A percentile compares a stretch with the other conserved stretches of the same genome.
These are phyloP conservation scores for Fusarium dimerum DNA, from an alignment of 2,329 filamentous ascomycete genomes.

Conservation along the genomic window DNA sequence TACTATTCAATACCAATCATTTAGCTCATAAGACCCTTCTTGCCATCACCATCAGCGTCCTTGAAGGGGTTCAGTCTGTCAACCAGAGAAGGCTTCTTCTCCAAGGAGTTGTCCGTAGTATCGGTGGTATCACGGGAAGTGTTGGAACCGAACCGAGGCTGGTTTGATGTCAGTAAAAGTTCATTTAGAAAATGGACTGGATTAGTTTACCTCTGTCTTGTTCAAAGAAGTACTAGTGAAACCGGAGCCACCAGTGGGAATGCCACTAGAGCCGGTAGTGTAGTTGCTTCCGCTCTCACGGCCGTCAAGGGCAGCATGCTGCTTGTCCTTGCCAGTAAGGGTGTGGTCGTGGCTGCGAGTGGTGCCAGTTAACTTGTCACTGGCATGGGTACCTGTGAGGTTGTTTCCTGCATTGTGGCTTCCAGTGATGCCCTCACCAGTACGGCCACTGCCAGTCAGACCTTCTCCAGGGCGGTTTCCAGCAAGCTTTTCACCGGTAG, in stretches of 20 bases:
- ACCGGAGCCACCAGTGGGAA: neutral
- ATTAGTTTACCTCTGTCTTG: neutral
- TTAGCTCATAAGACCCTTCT: conserved; percentile 23
- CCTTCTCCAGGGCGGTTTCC: neutral
- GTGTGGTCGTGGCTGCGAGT: neutral
- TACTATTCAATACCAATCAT: neutral
- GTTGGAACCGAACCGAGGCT: conserved; percentile 16
- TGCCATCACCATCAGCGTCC: conserved; percentile 25
- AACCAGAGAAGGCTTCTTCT: conserved; percentile 17
- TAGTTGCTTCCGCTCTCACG: neutral
- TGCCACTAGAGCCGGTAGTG: neutral
- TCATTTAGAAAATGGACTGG: neutral
- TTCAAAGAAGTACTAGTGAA: neutral
- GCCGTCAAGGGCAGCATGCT: neutral
- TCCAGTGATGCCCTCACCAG: too few species aligned
- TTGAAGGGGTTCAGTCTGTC: conserved; percentile 24
- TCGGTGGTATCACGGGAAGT: conserved; percentile 3
- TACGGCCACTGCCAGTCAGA: neutral
- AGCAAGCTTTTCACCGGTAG: neutral
- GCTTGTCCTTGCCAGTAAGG: neutral
- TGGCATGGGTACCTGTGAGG: neutral
- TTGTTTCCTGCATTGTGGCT: too few species aligned
- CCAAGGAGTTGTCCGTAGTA: neutral
- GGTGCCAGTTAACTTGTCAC: neutral
- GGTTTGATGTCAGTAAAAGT: neutral